phyloP scores from a whole-genome alignment of 2,329 filamentous ascomycete species.

The Hypoxylon sp. region DNA sequence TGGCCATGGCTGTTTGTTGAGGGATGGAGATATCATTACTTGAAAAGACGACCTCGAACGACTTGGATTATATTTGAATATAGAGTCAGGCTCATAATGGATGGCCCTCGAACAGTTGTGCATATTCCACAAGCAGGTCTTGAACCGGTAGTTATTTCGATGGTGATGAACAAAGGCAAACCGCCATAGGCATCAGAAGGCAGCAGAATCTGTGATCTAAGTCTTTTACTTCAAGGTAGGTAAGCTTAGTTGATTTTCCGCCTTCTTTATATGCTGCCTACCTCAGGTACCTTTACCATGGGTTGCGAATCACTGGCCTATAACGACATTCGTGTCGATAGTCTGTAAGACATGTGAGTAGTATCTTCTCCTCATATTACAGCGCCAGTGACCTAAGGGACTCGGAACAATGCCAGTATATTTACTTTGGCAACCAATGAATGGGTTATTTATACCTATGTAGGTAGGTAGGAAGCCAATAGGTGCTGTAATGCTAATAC shows the following conservation, averaged over 20 bases:
- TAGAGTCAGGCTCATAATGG: background rate
- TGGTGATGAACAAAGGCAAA: constrained; percentile 24
- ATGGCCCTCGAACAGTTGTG: constrained; percentile 32
- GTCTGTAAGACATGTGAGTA: background rate
- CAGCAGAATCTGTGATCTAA: constrained; percentile 11
- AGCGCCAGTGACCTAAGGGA: too few relatives aligned
- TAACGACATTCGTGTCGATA: background rate
- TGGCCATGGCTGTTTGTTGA: constrained; percentile 39
- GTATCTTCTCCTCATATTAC: background rate
- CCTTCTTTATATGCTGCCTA: background rate
- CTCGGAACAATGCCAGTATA: background rate
- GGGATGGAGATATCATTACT: constrained; percentile 7
- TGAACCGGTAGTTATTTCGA: constrained; percentile 15
- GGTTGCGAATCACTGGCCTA: background rate
- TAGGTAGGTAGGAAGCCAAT: too few relatives aligned
- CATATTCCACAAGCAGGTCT: constrained; percentile 35
- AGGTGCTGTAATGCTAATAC: too few relatives aligned
- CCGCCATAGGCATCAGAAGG: constrained; percentile 11
- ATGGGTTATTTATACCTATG: too few relatives aligned
- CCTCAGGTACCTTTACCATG: background rate
- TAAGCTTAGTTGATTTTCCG: background rate
- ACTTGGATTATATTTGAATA: constrained; percentile 33
- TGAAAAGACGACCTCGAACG: background rate
- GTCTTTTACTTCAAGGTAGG: background rate
- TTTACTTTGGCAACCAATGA: background rate